phyloP scores from a whole-genome alignment of 495 filamentous ascomycete genomes.

The Aspergillus olivimuriae region DNA sequence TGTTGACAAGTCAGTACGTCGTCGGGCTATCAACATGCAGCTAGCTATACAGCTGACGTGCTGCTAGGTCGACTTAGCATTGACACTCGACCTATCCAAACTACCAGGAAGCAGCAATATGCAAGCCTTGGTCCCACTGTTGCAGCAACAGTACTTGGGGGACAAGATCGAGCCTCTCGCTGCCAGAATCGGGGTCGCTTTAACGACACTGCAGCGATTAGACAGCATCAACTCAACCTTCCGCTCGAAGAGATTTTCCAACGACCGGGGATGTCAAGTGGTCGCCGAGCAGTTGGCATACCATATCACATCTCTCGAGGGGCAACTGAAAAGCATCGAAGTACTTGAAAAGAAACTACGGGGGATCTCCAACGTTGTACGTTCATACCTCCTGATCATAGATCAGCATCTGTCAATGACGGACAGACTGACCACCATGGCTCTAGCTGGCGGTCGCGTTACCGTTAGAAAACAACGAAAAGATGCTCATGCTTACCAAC shows the following conservation, averaged over 20 bases:
- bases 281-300: slow-evolving; percentile 4
- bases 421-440: too few relatives aligned
- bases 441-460: too few relatives aligned
- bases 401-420: slow-evolving; percentile 6
- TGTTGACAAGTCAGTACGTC: slow-evolving; percentile 11
- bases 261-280: not conserved
- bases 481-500: slow-evolving; percentile 30
- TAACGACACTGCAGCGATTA: slow-evolving; percentile 8
- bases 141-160: slow-evolving; percentile 11
- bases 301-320: slow-evolving; percentile 5
- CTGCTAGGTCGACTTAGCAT: slow-evolving; percentile 8
- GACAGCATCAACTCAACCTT: slow-evolving; percentile 5
- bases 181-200: slow-evolving; percentile 4
- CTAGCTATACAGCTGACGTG: not conserved
- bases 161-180: slow-evolving; percentile 8
- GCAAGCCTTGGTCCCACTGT: slow-evolving; percentile 1
- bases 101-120: not conserved
- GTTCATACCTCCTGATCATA: not conserved
- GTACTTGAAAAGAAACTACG: slow-evolving; percentile 13
- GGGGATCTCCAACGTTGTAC: slow-evolving; percentile 14
- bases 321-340: slow-evolving; percentile 7
- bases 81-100: slow-evolving; percentile 8
- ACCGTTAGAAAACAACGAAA: slow-evolving; percentile 21
- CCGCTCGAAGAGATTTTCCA: not conserved
- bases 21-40: too few relatives aligned